These are phyloP conservation scores for Dissophora ornata DNA, from an alignment of 192 early-diverging fungal species.

Conservation along the genomic window DNA sequence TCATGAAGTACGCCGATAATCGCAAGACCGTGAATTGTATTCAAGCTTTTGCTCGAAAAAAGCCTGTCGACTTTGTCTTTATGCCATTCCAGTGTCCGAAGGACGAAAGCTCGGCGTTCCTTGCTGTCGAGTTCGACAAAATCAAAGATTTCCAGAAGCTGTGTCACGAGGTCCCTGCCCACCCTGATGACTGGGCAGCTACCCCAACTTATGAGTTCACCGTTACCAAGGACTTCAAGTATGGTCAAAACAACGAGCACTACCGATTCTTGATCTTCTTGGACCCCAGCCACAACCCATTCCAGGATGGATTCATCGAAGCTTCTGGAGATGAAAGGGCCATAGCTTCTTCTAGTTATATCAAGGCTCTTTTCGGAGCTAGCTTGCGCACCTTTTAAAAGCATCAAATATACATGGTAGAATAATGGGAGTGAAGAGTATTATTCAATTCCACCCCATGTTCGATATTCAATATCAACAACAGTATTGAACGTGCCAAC, in stretches of 20 bases:
- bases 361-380: background rate
- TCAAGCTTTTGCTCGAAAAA: conserved; percentile 19
- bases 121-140: conserved; percentile 21
- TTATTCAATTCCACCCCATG: background rate
- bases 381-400: conserved; percentile 1
- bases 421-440: too few relatives aligned
- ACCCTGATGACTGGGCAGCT: conserved; percentile 2
- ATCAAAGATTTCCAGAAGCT: conserved; percentile 22
- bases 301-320: conserved; percentile 22
- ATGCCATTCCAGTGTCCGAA: conserved; percentile 15
- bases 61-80: conserved; percentile 23
- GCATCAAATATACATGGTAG: background rate
- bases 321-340: conserved; percentile 1
- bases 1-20: conserved; percentile 18
- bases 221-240: conserved; percentile 21
- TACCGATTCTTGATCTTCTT: conserved; percentile 25
- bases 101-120: conserved; percentile 6
- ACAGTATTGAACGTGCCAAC: background rate
- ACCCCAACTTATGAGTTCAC: conserved; percentile 9
- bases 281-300: conserved; percentile 26
- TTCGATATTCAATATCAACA: conserved; percentile 1
- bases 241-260: conserved; percentile 27
- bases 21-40: conserved; percentile 11
- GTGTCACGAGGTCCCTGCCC: conserved; percentile 7
- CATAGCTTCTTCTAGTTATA: conserved; percentile 9